phyloP scores from a whole-genome alignment of 2,329 filamentous ascomycete species.

The Cordyceps javanica region DNA sequence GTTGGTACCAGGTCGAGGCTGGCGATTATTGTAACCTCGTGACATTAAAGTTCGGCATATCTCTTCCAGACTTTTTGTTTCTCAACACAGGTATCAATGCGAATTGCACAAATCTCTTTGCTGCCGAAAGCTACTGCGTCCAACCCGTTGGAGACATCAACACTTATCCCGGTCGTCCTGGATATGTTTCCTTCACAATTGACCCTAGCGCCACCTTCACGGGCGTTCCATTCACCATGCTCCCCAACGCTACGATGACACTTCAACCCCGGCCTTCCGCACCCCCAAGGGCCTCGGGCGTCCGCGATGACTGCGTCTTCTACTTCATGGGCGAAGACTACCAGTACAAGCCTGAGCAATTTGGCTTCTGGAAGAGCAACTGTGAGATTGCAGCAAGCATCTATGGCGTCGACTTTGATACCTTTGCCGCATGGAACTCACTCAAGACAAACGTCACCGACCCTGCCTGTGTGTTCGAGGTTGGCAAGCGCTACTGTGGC shows the following conservation, averaged over 20 bases:
- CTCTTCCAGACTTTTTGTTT: conserved; percentile 27
- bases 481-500: conserved; percentile 1
- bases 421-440: conserved; percentile 17
- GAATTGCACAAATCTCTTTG: conserved; percentile 29
- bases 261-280: conserved; percentile 2
- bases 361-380: conserved; percentile 14
- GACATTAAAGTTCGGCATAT: conserved; percentile 23
- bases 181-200: conserved; percentile 1
- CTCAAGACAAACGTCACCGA: conserved; percentile 13
- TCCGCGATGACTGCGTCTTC: conserved; percentile 12
- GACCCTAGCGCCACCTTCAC: conserved; percentile 11
- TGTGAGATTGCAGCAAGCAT: conserved; percentile 14
- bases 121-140: conserved; percentile 27
- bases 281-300: conserved; percentile 8
- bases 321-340: conserved; percentile 15
- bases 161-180: neutral
- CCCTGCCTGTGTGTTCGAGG: neutral
- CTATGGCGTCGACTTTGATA: conserved; percentile 13
- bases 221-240: conserved; percentile 13
- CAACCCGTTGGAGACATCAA: conserved; percentile 24
- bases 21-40: conserved; percentile 31
- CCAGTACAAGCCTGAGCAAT: conserved; percentile 4
- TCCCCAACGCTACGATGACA: conserved; percentile 13
- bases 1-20: conserved; percentile 23
- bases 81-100: conserved; percentile 26